Evolutionary conservation across 495 filamentous ascomycete species (phyloP), one percentile per base, ranked within the genome.

Genomic region (Penicillium paxilli): DNA sequence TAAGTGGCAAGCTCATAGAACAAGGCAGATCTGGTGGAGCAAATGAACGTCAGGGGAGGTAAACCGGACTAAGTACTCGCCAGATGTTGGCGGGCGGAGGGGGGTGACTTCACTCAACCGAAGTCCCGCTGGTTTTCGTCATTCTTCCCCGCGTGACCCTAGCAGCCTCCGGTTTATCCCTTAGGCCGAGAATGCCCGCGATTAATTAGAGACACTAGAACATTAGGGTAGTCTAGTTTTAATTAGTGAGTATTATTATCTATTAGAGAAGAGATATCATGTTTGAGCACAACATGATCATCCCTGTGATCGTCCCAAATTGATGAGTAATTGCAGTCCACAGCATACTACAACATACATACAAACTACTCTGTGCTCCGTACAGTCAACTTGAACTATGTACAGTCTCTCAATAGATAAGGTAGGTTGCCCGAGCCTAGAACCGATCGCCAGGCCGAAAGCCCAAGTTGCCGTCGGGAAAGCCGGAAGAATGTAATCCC

Each of bases 111-210:
- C 58, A 57, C 21, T 32, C 17, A 25, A 25, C 37, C 45, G 38
- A 44, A 47, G 16, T 47, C 49, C 51, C 40, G 48, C 22, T 10
- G 17, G 51, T 62, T 62, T 62, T 62, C 59, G 59, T 62, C 59
- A 62, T 62, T 22, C 38, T 55, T 54, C 54, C 54, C 59, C 59
- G 59, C 58, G 58, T 61, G 58, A 61, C 58, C 47, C 4, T 32
- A n/a, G 17, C 9, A 5, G n/a, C 40, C 59, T 62, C 59, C 59
- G 59, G 54, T 55, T 62, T 62, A 54, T 49, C 26, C 54, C 59
- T 58, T 50, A 4, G 33, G 40, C 40, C 21, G 35, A 38, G 35
- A 38, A 42, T 23, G 19, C 20, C 40, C 40, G 33, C n/a, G n/a
- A n/a, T n/a, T n/a, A n/a, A n/a, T n/a, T n/a, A n/a, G n/a, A n/a